Base-by-base conservation (phyloP, 1,139 yeast genomes). In the Debaryomycetaceae sp. region DNA sequence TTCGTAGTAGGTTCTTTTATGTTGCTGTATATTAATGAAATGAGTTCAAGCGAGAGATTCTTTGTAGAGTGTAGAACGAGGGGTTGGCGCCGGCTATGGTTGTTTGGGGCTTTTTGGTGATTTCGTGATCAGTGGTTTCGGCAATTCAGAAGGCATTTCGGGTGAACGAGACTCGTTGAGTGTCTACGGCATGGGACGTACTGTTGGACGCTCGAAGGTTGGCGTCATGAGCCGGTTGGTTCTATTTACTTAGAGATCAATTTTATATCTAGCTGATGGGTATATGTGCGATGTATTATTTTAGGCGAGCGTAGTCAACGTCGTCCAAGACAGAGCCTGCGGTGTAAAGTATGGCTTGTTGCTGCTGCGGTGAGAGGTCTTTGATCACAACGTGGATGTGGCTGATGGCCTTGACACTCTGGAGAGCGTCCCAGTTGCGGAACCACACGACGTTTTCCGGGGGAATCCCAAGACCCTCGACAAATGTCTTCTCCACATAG, bases 351-450 rank as follows among this genome's bases (percentile, higher is more conserved):
- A 64, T 47, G 36, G 52, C 39, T 5, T 57, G 47, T 27, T 65
- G 48, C 37, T 58, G 57, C 8, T 55, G 56, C 11, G 49, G 44
- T 17, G 57, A 56, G 34, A 72, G 54, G 22, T 71, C 77, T 42
- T 64, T 69, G 14, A 81, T 56, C 33, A 81, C 54, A 1, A 82
- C 78, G 57, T 82, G 87, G 20, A 82, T 64, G 57, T 82, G 87
- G 38, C 85, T 80, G 34, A 82, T 66, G 31, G 76, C 69, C 48
- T 70, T 70, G 6, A 82, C 82, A 53, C 85, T 79, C 56, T 82
- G 87, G 38, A 82, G 61, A 6, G 76, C 68, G 6, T 79, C 75
- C 80, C 84, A 82, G 55, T 82, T 82, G 52, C 81, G 74, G 60
- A 82, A 82, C 87, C 87, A 82, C 4, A 72, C 55, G 9, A 82